Base-by-base conservation (phyloP, 352 stramenopile genomes). In the Globisporangium yorkense region DNA sequence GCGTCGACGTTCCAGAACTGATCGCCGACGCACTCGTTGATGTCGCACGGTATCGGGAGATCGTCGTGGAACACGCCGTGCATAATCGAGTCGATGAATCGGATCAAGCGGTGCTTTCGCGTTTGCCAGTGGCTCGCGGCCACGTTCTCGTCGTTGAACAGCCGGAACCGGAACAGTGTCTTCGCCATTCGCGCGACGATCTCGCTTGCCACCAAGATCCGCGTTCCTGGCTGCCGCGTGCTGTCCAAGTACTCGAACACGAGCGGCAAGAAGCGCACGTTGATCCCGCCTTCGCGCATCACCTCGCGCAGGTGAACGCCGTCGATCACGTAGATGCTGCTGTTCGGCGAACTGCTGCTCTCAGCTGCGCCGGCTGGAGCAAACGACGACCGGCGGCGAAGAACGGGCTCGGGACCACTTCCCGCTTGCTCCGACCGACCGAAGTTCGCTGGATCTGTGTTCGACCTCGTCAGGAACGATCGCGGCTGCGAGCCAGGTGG, bases 1-100 rank as follows among this genome's bases (percentile, higher is more conserved):
- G 75, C 80, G 45, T 92, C 77, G 0, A 90, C 71, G 16, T 77
- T 62, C 84, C 84, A 94, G 40, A 94, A 94, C 53, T 92, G 82
- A 24, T 80, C 71, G 8, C 71, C 75, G 33, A 60, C 64, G 49
- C 75, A 86, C 58, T 79, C 63, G 56, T 54, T 51, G 57, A 80
- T 63, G 33, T 51, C 12, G 59, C 67, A 75, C 7, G 51, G 55
- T 18, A 49, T 55, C 13, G 62, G 65, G 21, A 78, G 67, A 39
- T 77, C 75, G n/a, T 72, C 66, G 51, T 83, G 75, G 56, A 83
- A 83, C 9, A 86, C 47, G 1, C 82, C 82, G 35, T 75, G 66
- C 66, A 92, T 87, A 46, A 92, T 87, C 0, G 77, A 81, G 46
- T 81, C 70, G 12, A 92, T 79, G 20, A 88, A 87, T 37, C 76